phyloP scores from a whole-genome alignment of 352 stramenopile species.

The Pythium aphanidermatum region DNA sequence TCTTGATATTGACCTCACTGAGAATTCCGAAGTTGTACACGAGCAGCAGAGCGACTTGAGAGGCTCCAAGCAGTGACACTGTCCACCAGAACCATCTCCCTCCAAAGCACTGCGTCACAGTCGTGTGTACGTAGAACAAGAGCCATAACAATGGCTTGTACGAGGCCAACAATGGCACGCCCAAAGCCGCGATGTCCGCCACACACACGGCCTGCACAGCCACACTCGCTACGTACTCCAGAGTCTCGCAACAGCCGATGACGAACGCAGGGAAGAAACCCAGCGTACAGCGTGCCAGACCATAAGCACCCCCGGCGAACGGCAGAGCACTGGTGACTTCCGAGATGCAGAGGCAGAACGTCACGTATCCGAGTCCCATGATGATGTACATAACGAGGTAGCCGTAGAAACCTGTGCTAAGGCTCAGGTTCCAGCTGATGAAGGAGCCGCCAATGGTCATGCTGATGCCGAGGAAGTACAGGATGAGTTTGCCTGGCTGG shows the following conservation, averaged over 20 bases:
- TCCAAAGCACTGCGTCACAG: slow-evolving; percentile 4
- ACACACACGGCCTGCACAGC: slow-evolving; percentile 6
- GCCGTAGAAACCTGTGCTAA: slow-evolving; percentile 16
- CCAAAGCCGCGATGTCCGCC: background rate
- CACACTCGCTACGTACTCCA: slow-evolving; percentile 12
- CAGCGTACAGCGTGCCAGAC: slow-evolving; percentile 21
- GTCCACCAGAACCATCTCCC: slow-evolving; percentile 7
- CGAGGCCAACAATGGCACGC: background rate
- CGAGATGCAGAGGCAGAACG: slow-evolving; percentile 14
- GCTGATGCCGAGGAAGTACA: slow-evolving; percentile 23
- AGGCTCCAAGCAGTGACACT: background rate
- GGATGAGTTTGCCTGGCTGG: slow-evolving; percentile 13
- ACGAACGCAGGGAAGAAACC: slow-evolving; percentile 25
- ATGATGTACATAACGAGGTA: slow-evolving; percentile 9
- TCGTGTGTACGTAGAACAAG: slow-evolving; percentile 12
- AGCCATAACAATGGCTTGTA: slow-evolving; percentile 12
- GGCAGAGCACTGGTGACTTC: slow-evolving; percentile 22
- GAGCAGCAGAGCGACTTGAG: background rate
- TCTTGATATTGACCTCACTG: slow-evolving; percentile 1
- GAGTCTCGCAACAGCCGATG: slow-evolving; percentile 21
- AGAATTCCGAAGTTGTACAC: slow-evolving; percentile 15
- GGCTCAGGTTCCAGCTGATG: slow-evolving; percentile 23
- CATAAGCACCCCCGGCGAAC: slow-evolving; percentile 28
- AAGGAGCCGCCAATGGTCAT: slow-evolving; percentile 27
- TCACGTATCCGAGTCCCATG: slow-evolving; percentile 18